phyloP scores from a whole-genome alignment of 768 basidiomycete genomes.

The Naganishia onofrii region DNA sequence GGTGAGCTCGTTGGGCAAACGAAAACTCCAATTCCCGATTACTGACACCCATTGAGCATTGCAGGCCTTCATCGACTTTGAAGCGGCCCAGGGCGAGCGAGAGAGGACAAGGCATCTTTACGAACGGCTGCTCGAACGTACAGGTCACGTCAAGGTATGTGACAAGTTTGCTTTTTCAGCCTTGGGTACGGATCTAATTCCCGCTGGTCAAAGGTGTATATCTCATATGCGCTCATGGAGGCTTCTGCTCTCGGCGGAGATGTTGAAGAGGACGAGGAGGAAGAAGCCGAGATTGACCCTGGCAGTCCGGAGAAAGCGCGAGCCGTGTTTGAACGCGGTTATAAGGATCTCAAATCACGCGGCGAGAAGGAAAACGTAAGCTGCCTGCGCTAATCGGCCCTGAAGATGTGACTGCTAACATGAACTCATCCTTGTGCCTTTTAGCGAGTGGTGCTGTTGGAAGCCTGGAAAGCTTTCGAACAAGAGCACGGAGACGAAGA shows the following conservation, averaged over 20 bases:
- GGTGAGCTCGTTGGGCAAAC: constrained; percentile 28
- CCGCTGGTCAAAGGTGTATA: constrained; percentile 64
- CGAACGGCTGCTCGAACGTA: constrained; percentile 77
- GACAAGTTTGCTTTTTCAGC: not conserved
- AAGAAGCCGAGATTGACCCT: constrained; percentile 60
- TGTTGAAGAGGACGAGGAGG: constrained; percentile 50
- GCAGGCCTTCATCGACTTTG: constrained; percentile 86
- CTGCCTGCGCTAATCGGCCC: not conserved
- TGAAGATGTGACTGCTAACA: not conserved
- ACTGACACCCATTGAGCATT: not conserved
- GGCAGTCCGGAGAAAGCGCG: constrained; percentile 71
- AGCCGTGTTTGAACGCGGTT: constrained; percentile 78
- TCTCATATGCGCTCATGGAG: constrained; percentile 90
- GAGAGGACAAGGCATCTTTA: constrained; percentile 79
- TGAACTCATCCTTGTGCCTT: constrained; percentile 5
- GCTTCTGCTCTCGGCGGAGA: constrained; percentile 59
- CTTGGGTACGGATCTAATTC: not conserved
- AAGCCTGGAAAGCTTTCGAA: constrained; percentile 95
- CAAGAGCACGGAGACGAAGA: constrained; percentile 69
- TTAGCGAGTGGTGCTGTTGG: constrained; percentile 84
- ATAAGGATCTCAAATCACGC: constrained; percentile 77
- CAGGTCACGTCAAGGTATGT: constrained; percentile 77
- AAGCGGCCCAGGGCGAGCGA: constrained; percentile 87
- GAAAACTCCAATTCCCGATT: not conserved
- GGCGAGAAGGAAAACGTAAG: constrained; percentile 83